Evolutionary conservation across 2,329 filamentous ascomycete species (phyloP).

Genomic region (Decorospora gaudefroyi): DNA sequence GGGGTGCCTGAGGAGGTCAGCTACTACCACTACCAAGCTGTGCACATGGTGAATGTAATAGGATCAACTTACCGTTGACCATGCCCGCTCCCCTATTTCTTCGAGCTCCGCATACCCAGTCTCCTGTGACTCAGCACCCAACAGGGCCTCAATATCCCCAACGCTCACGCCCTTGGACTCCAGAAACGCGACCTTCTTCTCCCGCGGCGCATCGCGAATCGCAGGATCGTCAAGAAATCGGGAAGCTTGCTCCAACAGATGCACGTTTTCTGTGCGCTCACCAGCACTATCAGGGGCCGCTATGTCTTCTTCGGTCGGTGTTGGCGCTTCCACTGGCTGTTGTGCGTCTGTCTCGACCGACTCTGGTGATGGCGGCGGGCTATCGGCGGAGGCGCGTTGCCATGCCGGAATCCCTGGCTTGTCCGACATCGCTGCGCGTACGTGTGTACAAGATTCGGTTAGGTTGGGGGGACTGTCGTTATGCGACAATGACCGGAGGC

Average conservation of each 20-base stretch:
- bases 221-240: conserved; percentile 76
- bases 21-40: not conserved
- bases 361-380: conserved; percentile 11
- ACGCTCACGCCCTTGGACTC: conserved; percentile 72
- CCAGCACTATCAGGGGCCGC: conserved; percentile 8
- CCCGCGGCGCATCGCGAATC: conserved; percentile 69
- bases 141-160: conserved; percentile 69
- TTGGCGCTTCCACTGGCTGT: conserved; percentile 23
- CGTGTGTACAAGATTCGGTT: not conserved
- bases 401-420: conserved; percentile 43
- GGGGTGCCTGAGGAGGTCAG: conserved; percentile 26
- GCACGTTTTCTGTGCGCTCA: conserved; percentile 5
- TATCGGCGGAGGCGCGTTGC: conserved; percentile 35
- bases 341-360: conserved; percentile 22
- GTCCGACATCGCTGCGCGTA: conserved; percentile 18
- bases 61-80: conserved; percentile 41
- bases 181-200: conserved; percentile 77
- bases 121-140: conserved; percentile 49
- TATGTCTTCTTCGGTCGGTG: conserved; percentile 14
- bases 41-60: too few species aligned
- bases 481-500: conserved; percentile 6
- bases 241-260: conserved; percentile 67
- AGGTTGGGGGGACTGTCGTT: not conserved
- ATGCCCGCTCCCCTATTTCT: conserved; percentile 33
- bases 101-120: conserved; percentile 21